These are phyloP conservation scores for Xanthoconium purpureum DNA, from an alignment of 768 basidiomycete genomes.

Conservation along the genomic window DNA sequence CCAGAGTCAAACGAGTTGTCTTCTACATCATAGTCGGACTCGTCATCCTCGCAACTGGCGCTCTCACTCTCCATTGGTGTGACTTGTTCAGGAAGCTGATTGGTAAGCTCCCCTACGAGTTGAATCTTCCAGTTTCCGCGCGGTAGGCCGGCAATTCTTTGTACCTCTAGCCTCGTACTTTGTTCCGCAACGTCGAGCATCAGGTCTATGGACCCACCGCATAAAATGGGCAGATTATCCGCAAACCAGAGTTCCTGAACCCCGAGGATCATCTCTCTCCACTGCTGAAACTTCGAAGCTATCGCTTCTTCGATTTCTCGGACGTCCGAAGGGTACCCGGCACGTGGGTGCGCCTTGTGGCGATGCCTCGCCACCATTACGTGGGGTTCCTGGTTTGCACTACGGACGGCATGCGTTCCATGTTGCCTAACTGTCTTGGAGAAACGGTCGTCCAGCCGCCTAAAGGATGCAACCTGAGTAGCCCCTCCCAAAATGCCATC, in stretches of 20 bases:
- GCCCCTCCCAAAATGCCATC: slow-evolving; percentile 65
- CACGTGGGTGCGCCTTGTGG: slow-evolving; percentile 50
- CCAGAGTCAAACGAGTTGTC: slow-evolving; percentile 30
- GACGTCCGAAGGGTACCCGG: slow-evolving; percentile 42
- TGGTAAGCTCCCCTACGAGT: slow-evolving; percentile 22
- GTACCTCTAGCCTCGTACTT: slow-evolving; percentile 24
- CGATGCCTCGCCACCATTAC: slow-evolving; percentile 44
- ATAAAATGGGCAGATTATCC: slow-evolving; percentile 33
- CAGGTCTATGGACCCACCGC: slow-evolving; percentile 34
- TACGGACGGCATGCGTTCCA: slow-evolving; percentile 6
- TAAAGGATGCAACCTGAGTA: slow-evolving; percentile 64
- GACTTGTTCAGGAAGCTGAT: slow-evolving; percentile 2
- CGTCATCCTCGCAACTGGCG: slow-evolving; percentile 20
- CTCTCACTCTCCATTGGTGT: slow-evolving; percentile 8
- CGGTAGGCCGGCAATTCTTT: slow-evolving; percentile 16
- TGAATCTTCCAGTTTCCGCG: slow-evolving; percentile 31
- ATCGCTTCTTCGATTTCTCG: slow-evolving; percentile 49
- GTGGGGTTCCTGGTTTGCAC: slow-evolving; percentile 35
- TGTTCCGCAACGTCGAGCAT: slow-evolving; percentile 26
- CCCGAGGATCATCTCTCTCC: slow-evolving; percentile 46
- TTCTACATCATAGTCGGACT: slow-evolving; percentile 14
- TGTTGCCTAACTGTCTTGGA: slow-evolving; percentile 32
- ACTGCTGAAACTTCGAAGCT: slow-evolving; percentile 52
- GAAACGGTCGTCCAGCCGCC: slow-evolving; percentile 37
- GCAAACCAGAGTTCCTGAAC: slow-evolving; percentile 46